Evolutionary conservation across 2,329 filamentous ascomycete genomes (phyloP).

Genomic region (Monascus ruber): DNA sequence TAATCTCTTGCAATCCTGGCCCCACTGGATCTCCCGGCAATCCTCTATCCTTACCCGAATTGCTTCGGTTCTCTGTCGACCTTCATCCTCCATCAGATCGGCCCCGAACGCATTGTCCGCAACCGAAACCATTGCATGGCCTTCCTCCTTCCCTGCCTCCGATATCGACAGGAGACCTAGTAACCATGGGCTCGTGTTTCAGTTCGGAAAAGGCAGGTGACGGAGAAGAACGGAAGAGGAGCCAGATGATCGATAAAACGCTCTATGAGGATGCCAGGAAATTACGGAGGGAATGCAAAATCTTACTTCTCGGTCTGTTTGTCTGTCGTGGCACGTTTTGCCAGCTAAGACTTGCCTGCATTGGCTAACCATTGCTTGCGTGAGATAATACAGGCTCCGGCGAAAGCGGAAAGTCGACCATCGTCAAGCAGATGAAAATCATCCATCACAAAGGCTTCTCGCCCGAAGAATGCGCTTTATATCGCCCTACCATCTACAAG

Average conservation of each 20-base stretch:
- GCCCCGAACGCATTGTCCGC: too few species aligned
- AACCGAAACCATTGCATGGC: too few species aligned
- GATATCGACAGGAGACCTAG: neutral
- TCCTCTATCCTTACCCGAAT: too few species aligned
- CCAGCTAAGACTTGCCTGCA: neutral
- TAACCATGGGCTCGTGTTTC: conserved; percentile 80
- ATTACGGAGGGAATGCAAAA: conserved; percentile 96
- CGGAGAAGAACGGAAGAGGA: conserved; percentile 87
- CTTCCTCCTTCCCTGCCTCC: neutral
- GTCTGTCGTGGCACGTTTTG: neutral
- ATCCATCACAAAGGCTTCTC: conserved; percentile 98
- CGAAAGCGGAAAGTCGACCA: conserved; percentile 97
- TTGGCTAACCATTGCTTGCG: conserved; percentile 1
- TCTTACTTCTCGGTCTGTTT: conserved; percentile 73
- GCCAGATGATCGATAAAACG: conserved; percentile 86
- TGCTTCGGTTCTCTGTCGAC: too few species aligned
- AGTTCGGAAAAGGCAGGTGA: conserved; percentile 71
- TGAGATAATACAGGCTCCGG: conserved; percentile 59
- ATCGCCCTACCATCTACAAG: conserved; percentile 94
- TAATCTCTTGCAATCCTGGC: too few species aligned
- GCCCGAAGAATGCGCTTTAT: conserved; percentile 83
- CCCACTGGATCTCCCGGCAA: too few species aligned
- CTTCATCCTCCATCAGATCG: too few species aligned
- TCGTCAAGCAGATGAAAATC: conserved; percentile 99
- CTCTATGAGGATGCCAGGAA: conserved; percentile 90